Evolutionary conservation across 139 green algal genomes (phyloP).

Genomic region (Pseudopediastrum boryanum): DNA sequence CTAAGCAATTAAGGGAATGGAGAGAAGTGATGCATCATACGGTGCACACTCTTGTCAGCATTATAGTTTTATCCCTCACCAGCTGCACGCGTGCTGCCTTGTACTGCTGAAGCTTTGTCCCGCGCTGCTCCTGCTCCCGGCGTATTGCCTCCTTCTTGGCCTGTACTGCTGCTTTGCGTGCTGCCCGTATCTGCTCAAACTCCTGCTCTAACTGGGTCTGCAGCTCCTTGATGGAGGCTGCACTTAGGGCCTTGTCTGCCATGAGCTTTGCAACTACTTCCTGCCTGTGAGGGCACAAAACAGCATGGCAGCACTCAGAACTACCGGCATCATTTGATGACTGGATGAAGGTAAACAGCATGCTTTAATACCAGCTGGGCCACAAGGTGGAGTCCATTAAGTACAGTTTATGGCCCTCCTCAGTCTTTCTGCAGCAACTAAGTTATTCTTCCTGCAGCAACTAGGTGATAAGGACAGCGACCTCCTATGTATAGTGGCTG

Average conservation of each 20-base stretch:
- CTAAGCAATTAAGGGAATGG: conserved; percentile 11
- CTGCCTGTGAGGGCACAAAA: conserved; percentile 10
- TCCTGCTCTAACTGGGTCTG: conserved; percentile 55
- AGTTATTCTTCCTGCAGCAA: neutral
- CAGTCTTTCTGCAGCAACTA: neutral
- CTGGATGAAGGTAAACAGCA: neutral
- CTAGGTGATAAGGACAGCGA: too few species aligned
- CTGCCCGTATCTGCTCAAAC: conserved; percentile 50
- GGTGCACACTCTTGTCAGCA: neutral
- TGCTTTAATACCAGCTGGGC: neutral
- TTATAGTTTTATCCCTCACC: conserved; percentile 37
- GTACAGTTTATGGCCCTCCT: neutral
- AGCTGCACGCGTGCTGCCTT: conserved; percentile 51
- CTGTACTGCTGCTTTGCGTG: conserved; percentile 34
- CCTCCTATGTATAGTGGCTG: neutral
- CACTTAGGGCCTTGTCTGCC: conserved; percentile 17
- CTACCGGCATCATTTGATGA: neutral
- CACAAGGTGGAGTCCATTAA: neutral
- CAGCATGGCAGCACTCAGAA: neutral
- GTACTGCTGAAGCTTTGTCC: conserved; percentile 52
- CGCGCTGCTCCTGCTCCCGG: conserved; percentile 57
- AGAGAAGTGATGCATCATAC: neutral
- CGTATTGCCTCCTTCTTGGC: conserved; percentile 65
- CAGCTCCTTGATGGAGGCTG: conserved; percentile 66
- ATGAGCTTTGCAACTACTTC: conserved; percentile 13